These are phyloP conservation scores for Hypomyces perniciosus DNA, from an alignment of 2,329 filamentous ascomycete species.

Conservation along the genomic window DNA sequence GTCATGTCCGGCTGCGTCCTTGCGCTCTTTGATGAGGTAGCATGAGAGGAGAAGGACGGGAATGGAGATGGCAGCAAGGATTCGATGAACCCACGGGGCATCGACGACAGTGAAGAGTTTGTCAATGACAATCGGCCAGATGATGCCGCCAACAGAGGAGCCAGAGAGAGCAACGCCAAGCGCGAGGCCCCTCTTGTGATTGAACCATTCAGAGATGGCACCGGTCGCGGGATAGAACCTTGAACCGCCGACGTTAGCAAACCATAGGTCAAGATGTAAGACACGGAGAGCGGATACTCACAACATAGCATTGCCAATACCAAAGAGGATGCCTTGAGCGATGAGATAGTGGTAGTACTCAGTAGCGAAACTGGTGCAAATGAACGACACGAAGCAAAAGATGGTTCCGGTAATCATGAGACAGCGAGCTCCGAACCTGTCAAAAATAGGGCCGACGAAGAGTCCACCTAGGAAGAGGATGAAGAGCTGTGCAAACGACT, in stretches of 20 bases:
- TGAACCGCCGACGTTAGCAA: background rate
- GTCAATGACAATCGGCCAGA: slow-evolving; percentile 24
- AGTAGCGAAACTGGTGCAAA: slow-evolving; percentile 26
- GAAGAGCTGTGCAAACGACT: slow-evolving; percentile 24
- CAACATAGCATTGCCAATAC: slow-evolving; percentile 33
- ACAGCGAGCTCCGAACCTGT: slow-evolving; percentile 32
- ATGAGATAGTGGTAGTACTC: slow-evolving; percentile 34
- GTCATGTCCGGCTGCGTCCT: slow-evolving; percentile 13
- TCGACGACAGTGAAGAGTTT: slow-evolving; percentile 12
- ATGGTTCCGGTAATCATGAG: slow-evolving; percentile 31
- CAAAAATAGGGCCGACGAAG: slow-evolving; percentile 34
- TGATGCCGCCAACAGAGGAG: slow-evolving; percentile 25
- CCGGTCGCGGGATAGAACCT: slow-evolving; percentile 28
- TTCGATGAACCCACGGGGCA: slow-evolving; percentile 16
- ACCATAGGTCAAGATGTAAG: too few relatives aligned
- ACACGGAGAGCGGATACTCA: slow-evolving; percentile 16
- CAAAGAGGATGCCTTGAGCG: slow-evolving; percentile 36
- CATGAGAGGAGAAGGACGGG: slow-evolving; percentile 23
- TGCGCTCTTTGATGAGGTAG: slow-evolving; percentile 24
- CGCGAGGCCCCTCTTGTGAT: slow-evolving; percentile 24
- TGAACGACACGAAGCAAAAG: slow-evolving; percentile 32
- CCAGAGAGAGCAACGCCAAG: slow-evolving; percentile 27
- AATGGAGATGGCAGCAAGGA: slow-evolving; percentile 19
- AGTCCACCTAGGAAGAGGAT: slow-evolving; percentile 34
- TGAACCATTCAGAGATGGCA: slow-evolving; percentile 28